Evolutionary conservation across 2,329 filamentous ascomycete species (phyloP).

Genomic region (Paraphoma sp.): DNA sequence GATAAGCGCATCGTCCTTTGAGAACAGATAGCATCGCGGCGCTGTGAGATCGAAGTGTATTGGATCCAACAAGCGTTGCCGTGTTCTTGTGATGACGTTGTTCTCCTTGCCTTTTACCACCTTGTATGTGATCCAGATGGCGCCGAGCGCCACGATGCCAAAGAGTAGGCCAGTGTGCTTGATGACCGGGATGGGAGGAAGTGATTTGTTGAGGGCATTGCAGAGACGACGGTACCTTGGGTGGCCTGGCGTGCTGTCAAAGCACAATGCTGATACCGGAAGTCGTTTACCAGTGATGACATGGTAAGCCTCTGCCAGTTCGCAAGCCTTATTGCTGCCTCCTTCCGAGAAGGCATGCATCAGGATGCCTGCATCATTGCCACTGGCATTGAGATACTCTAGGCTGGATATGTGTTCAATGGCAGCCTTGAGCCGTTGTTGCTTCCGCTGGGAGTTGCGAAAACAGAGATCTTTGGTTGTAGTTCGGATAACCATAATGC

Average conservation of each 20-base stretch:
- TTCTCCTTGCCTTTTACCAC: constrained; percentile 26
- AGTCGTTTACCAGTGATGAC: constrained; percentile 19
- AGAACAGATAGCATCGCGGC: constrained; percentile 62
- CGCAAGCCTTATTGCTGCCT: constrained; percentile 35
- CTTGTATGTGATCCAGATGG: constrained; percentile 24
- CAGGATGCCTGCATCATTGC: constrained; percentile 17
- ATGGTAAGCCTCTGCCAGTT: constrained; percentile 30
- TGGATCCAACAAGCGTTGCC: constrained; percentile 19
- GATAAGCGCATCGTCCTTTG: constrained; percentile 63
- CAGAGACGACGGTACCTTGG: constrained; percentile 30
- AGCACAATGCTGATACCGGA: constrained; percentile 23
- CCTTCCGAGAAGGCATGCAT: constrained; percentile 40
- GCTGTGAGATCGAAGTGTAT: constrained; percentile 30
- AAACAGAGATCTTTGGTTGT: constrained; percentile 32
- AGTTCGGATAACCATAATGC: constrained; percentile 36
- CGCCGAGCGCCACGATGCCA: constrained; percentile 17
- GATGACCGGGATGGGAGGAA: constrained; percentile 27
- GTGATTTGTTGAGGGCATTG: constrained; percentile 27
- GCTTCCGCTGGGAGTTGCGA: constrained; percentile 24
- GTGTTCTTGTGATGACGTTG: constrained; percentile 26
- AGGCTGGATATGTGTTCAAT: constrained; percentile 20
- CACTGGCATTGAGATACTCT: not conserved
- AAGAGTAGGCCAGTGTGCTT: constrained; percentile 18
- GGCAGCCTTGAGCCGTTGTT: constrained; percentile 24
- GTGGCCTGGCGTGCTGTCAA: constrained; percentile 39